Conservation (phyloP, 257 asterid species). For the Nicotiana noctiflora region DNA sequence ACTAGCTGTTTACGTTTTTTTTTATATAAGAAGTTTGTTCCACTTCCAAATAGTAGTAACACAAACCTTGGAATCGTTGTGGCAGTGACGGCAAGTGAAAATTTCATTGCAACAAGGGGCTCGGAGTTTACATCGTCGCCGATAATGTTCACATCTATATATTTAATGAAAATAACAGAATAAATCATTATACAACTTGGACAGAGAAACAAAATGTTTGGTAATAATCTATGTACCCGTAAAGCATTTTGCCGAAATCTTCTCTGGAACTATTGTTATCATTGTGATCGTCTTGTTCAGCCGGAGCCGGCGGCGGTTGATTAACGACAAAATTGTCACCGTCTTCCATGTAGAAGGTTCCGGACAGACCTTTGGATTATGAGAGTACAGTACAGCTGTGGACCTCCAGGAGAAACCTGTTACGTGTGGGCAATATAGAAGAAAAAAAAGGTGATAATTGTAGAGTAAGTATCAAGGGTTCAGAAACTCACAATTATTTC, state of each 20-base stretch:
- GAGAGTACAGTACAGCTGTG: neutral
- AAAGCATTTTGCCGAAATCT: conserved; percentile 49
- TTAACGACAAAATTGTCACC: neutral
- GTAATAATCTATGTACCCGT: conserved; percentile 40
- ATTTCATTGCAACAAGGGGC: conserved; percentile 81
- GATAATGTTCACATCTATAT: conserved; percentile 72
- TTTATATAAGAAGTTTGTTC: neutral
- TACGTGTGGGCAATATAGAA: neutral
- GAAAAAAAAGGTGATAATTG: no score
- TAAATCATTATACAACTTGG: neutral
- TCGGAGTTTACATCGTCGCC: conserved; percentile 73
- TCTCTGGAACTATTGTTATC: conserved; percentile 18
- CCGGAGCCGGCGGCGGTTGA: conserved; percentile 7
- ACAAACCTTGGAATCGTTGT: conserved; percentile 61
- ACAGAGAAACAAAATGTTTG: neutral
- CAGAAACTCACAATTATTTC: no score
- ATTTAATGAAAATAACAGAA: neutral
- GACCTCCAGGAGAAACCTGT: neutral
- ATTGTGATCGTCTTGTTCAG: conserved; percentile 10
- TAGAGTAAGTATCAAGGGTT: no score
- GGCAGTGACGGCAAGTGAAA: conserved; percentile 91
- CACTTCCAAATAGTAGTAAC: neutral
- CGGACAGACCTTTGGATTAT: neutral
- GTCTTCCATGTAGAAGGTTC: conserved; percentile 6
- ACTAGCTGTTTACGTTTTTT: no score